Evolutionary conservation across 2,329 filamentous ascomycete species (phyloP), one percentile per base, ranked within the genome.

Genomic region (Lasiodiplodia hormozganensis): DNA sequence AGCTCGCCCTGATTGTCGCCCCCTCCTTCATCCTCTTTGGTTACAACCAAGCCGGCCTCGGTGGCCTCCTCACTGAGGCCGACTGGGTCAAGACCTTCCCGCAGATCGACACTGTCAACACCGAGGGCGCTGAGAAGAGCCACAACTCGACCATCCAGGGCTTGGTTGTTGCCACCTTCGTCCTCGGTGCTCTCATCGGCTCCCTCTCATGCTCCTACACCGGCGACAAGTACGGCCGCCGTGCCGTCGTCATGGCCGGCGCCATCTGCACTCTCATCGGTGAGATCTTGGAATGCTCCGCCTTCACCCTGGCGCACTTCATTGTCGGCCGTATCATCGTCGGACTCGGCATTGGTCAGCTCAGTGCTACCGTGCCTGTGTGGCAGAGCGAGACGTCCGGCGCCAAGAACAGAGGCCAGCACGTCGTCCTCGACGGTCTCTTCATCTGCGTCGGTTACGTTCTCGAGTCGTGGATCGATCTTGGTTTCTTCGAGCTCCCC

Each of bases 11-110:
- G 54, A 76, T 82, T 47, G 79, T 80, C 66, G 69, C 78, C 56
- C 80, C 80, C 7, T 74, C 80, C 21, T 85, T 85, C 69, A 80
- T 85, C 66, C 77, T 84, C 58, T 85, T 84, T 71, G 84, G 85
- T 65, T 86, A 85, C 77, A 85, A 86, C 73, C 83, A 85, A 72
- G 82, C 82, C 60, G 82, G 82, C 57, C 78, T 83, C n/a, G 84
- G 84, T 54, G 83, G 84, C 16, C 76, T 86, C n/a, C 72, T 82
- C 69, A 76, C 82, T 68, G 74, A 80, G 2, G 68, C 71, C 10
- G 77, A 78, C 69, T 82, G 79, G 78, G 77, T 79, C 54, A 74
- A 80, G 68, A 79, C 80, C 68, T 85, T 87, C 70, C 85, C 85
- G 1, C 72, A 79, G 64, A 85, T 86, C 71, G 80, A 86, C 73